Evolutionary conservation across 345 rosid genomes (phyloP).

Genomic region (Citrus glauca): DNA sequence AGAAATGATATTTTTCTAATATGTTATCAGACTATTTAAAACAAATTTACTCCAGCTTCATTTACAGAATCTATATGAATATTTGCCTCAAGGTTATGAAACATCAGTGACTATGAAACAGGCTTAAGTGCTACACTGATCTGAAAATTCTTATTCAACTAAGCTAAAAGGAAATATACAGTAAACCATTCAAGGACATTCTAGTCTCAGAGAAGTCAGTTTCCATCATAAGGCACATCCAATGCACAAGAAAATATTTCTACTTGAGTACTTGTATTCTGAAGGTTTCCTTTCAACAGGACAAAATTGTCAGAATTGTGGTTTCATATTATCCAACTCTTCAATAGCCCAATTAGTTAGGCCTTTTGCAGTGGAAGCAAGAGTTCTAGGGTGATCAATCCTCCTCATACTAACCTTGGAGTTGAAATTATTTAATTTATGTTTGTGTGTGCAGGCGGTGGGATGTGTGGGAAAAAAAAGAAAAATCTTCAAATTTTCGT

Average conservation of each 20-base stretch:
- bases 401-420: neutral
- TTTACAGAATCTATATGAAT: neutral
- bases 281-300: neutral
- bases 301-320: neutral
- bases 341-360: neutral
- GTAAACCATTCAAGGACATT: neutral
- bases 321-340: neutral
- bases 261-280: neutral
- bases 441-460: too few species aligned
- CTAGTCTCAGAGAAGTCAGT: neutral
- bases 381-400: neutral
- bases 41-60: neutral
- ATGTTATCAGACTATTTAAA: neutral
- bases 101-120: neutral
- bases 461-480: too few species aligned
- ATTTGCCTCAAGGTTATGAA: neutral
- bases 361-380: neutral
- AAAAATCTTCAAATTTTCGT: neutral
- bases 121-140: neutral
- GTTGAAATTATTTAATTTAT: too few species aligned
- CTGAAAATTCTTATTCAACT: neutral
- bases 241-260: neutral
- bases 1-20: neutral
- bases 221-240: neutral
- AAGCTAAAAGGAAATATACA: neutral